Evolutionary conservation across 768 basidiomycete genomes (phyloP).

Genomic region (Macrolepiota albuminosa): DNA sequence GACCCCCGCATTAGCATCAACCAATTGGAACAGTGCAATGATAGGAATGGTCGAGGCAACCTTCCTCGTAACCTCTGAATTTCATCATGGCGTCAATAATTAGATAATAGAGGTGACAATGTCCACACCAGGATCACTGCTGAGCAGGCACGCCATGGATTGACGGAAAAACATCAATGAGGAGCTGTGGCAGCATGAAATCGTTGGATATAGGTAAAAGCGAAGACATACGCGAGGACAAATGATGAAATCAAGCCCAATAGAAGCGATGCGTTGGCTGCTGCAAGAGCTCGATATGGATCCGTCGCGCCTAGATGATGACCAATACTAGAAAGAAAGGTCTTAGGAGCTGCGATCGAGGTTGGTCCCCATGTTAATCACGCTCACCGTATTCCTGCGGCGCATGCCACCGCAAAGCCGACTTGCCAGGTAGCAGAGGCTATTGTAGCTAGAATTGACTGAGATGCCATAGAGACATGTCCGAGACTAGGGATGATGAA

Average conservation of each 20-base stretch:
- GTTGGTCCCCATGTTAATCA: not conserved
- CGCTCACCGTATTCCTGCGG: slow-evolving; percentile 72
- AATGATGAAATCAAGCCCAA: not conserved
- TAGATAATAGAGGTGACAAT: not conserved
- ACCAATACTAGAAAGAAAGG: slow-evolving; percentile 4
- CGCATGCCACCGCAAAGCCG: slow-evolving; percentile 75
- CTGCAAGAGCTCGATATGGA: not conserved
- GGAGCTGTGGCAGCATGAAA: not conserved
- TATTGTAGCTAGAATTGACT: slow-evolving; percentile 77
- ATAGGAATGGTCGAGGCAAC: not conserved
- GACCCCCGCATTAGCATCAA: not conserved
- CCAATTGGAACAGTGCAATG: not conserved
- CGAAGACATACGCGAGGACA: not conserved
- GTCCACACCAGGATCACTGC: not conserved
- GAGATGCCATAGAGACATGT: slow-evolving; percentile 73
- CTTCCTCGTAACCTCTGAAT: not conserved
- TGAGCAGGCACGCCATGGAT: not conserved
- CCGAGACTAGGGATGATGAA: slow-evolving; percentile 50
- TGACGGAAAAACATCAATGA: not conserved
- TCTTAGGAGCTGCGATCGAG: not conserved
- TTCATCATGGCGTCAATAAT: not conserved
- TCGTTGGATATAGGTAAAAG: too few relatives aligned
- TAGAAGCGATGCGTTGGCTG: not conserved
- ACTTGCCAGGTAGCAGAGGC: slow-evolving; percentile 73
- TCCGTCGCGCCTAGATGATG: slow-evolving; percentile 7